A percentile compares a stretch with the other conserved stretches of the same genome.
Evolutionary conservation across 1,284 basidiomycete species (phyloP).

Genomic region (Austropuccinia psidii): DNA sequence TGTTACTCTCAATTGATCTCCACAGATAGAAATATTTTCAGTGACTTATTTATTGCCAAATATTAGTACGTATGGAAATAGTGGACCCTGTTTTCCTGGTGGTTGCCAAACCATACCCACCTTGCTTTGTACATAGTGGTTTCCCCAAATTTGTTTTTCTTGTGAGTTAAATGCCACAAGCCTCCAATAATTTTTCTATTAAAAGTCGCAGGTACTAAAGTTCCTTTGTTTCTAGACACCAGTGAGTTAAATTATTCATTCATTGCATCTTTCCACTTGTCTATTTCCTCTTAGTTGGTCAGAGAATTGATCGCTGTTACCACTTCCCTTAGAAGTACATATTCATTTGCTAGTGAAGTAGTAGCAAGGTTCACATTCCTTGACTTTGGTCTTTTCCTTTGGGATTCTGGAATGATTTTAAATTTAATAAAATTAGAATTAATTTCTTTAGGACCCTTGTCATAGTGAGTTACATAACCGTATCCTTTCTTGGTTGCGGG

Average conservation of each 20-base stretch:
- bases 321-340: no score
- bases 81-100: background rate
- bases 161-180: background rate
- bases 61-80: background rate
- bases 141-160: background rate
- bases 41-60: background rate
- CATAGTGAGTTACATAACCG: no score
- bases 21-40: background rate
- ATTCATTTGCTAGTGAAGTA: no score
- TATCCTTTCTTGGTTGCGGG: no score
- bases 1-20: background rate
- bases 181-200: constrained; percentile 4
- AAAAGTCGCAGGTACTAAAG: background rate
- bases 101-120: constrained; percentile 18
- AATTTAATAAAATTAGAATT: no score
- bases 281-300: background rate
- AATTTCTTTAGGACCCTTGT: no score
- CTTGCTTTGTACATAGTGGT: background rate
- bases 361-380: no score
- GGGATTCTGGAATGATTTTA: no score
- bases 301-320: background rate
- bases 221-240: background rate
- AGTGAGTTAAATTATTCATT: background rate
- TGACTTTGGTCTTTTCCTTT: no score
- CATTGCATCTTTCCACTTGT: background rate